phyloP scores from a whole-genome alignment of 345 rosid species.

The Balakata baccata region DNA sequence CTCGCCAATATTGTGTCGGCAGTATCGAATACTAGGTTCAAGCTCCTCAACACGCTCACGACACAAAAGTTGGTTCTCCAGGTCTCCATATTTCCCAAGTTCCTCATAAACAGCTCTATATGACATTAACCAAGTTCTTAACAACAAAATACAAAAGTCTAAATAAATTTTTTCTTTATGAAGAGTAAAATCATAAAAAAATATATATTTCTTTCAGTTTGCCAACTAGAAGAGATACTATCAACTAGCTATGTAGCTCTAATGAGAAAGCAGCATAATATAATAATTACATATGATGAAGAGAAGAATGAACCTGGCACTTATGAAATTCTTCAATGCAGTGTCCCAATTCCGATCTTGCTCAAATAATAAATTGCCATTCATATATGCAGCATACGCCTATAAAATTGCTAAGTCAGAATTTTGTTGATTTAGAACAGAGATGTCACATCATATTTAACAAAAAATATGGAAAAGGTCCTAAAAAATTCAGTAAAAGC shows the following conservation, averaged over 20 bases:
- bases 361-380: slow-evolving; percentile 89
- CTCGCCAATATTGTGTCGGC: slow-evolving; percentile 89
- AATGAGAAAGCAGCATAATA: not conserved
- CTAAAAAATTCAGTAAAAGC: slow-evolving; percentile 5
- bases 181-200: no score
- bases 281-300: not conserved
- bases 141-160: no score
- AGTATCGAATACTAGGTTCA: slow-evolving; percentile 88
- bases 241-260: no score
- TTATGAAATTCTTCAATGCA: slow-evolving; percentile 79
- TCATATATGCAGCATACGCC: slow-evolving; percentile 99
- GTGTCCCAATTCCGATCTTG: slow-evolving; percentile 93
- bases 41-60: slow-evolving; percentile 97
- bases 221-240: no score
- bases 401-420: slow-evolving; percentile 26
- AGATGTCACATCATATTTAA: slow-evolving; percentile 7
- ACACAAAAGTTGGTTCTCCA: slow-evolving; percentile 91
- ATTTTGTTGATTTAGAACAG: slow-evolving; percentile 1
- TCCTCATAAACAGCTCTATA: slow-evolving; percentile 94
- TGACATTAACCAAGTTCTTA: slow-evolving; percentile 10
- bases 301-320: slow-evolving; percentile 67
- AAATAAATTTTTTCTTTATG: no score
- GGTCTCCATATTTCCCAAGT: slow-evolving; percentile 95
- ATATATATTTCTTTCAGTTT: no score
- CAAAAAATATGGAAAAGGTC: slow-evolving; percentile 4